Evolutionary conservation across 805 yeast genomes (phyloP), one percentile per base, ranked within the genome.

Genomic region (Nakazawaea wyomingensis): DNA sequence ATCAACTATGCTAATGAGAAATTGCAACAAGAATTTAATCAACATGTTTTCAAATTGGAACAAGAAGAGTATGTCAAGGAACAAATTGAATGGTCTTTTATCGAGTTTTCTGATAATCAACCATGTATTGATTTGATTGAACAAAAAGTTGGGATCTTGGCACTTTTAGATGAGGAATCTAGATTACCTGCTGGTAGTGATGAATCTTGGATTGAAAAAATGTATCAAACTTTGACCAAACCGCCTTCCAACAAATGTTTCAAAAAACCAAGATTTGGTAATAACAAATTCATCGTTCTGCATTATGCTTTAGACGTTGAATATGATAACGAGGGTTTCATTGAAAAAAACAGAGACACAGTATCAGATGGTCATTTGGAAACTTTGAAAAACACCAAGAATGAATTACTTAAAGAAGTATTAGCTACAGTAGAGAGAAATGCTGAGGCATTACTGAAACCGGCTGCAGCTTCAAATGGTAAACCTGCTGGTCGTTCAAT

Each of bases 1-100:
- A 90, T 90, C 65, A 90, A 90, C 62, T 90, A 90, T 62, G 96
- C 97, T 35, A 90, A 90, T 65, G 99, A 91, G 68, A 91, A 91
- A 65, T 74, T 91, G 54, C 98, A 91, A 65, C 98, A 91, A 65
- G 97, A 91, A 62, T 91, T 91, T 65, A 91, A 90, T 56, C 97
- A 89, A 68, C 97, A 91, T 57, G 97, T 91, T 42, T 91, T 91
- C 76, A 91, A 91, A 60, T 74, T 93, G 48, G 99, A 91, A 61
- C 98, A 93, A 69, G 96, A 90, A 57, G 97, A 93, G 60, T 91
- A 91, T 60, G 75, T 89, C 42, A 78, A 77, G 47, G 98, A 91
- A 66, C 85, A 90, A 57, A 90, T 91, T 50, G 93, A 90, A 61
- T 91, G 98, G 97, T 83, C 91, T 8, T 91, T 91, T 56, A 91